A percentile compares a stretch with the other conserved stretches of the same genome.
These are phyloP conservation scores for Pittosporum tobira DNA, from an alignment of 129 eudicot genomes.

Conservation along the genomic window DNA sequence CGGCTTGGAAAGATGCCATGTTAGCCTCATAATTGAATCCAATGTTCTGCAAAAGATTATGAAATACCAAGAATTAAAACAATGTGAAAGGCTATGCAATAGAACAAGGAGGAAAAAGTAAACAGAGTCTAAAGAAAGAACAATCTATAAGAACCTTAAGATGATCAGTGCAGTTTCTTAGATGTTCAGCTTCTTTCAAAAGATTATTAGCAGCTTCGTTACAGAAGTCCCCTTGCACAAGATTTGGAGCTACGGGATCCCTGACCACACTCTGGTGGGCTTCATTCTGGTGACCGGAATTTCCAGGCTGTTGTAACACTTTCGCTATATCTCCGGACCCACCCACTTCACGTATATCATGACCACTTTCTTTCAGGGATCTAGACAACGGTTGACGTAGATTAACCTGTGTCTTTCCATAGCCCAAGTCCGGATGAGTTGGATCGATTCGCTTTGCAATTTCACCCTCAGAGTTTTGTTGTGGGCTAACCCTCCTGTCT, in stretches of 20 bases:
- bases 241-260: constrained; percentile 27
- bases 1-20: constrained; percentile 62
- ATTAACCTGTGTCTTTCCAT: constrained; percentile 19
- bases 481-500: constrained; percentile 12
- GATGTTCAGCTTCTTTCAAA: constrained; percentile 66
- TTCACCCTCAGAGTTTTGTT: constrained; percentile 17
- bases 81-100: too few relatives aligned
- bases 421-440: too few relatives aligned
- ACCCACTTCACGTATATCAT: constrained; percentile 7
- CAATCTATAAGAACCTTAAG: constrained; percentile 46
- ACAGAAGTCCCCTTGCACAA: constrained; percentile 37
- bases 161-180: constrained; percentile 51
- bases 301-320: constrained; percentile 25
- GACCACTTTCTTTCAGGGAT: constrained; percentile 18
- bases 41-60: constrained; percentile 37
- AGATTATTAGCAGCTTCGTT: constrained; percentile 35
- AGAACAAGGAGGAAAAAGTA: neutral
- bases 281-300: constrained; percentile 22
- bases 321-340: too few relatives aligned
- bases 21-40: constrained; percentile 58
- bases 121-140: neutral
- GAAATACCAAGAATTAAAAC: neutral
- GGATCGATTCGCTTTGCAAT: constrained; percentile 18
- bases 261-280: constrained; percentile 10
- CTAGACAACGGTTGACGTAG: constrained; percentile 17